Evolutionary conservation across 345 rosid genomes (phyloP), one percentile per base, ranked within the genome.

Genomic region (Toxicodendron radicans): DNA sequence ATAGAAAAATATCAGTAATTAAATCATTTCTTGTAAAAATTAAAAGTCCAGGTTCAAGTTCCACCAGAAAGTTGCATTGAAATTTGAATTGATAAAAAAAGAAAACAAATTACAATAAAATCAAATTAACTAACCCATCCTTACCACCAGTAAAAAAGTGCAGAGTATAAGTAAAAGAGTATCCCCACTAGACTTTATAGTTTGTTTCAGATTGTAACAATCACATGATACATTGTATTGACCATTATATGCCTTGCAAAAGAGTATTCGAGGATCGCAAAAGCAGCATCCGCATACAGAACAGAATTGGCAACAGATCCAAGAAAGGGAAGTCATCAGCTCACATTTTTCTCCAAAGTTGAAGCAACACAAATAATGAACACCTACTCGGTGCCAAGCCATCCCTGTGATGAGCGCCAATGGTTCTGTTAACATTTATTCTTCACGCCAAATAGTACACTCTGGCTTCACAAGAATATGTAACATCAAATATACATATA

Each of bases 101-200:
- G 7, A 6, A 35, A 3, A 35, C 38, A 35, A 35, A 35, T 38
- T 38, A 5, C 9, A 38, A 38, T 38, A 38, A 38, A 38, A 38
- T 38, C 43, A 38, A 38, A 38, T 38, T 5, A 38, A 38, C 43
- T 23, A 45, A 72, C 70, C 56, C 18, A 7, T 38, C 8, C 43
- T 38, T 24, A 46, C 7, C 23, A 11, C 13, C n/a, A 70, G 17
- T 51, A 76, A 38, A 65, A 32, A 69, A 57, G 65, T 73, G 48
- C 30, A 27, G 30, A 27, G 30, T 27, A 27, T 2, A 27, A 2
- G 30, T 27, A 27, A 27, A 27, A 27, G 30, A 27, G 30, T 27
- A 27, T 27, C 30, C 30, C 2, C 30, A 27, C 30, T 27, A 27
- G 30, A 27, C 30, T 27, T 27, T 27, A 27, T 27, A 27, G 30